Evolutionary conservation across 1,284 basidiomycete genomes (phyloP).

Genomic region (Mixia osmundae): DNA sequence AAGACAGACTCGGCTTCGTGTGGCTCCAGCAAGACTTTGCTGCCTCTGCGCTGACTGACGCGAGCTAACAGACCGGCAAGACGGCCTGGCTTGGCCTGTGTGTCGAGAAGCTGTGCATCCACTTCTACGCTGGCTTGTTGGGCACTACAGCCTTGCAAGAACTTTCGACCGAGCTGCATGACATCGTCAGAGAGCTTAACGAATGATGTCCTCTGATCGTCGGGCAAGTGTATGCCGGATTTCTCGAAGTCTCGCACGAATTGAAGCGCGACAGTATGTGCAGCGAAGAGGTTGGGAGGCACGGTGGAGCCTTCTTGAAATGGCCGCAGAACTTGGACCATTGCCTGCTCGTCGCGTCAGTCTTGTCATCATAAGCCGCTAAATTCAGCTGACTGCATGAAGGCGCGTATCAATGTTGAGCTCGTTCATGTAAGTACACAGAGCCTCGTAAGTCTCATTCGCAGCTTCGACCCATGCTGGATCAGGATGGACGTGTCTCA

Average conservation of each 20-base stretch:
- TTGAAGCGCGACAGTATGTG: slow-evolving; percentile 41
- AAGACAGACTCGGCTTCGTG: slow-evolving; percentile 6
- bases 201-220: slow-evolving; percentile 49
- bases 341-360: too few relatives aligned
- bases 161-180: slow-evolving; percentile 63
- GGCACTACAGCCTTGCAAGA: slow-evolving; percentile 27
- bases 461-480: slow-evolving; percentile 55
- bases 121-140: neutral
- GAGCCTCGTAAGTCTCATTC: slow-evolving; percentile 64
- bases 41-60: too few relatives aligned
- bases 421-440: slow-evolving; percentile 94
- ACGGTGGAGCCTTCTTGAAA: neutral
- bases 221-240: slow-evolving; percentile 75
- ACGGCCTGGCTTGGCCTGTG: neutral
- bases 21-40: neutral
- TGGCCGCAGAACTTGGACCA: neutral
- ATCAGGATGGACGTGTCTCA: slow-evolving; percentile 83
- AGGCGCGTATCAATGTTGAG: slow-evolving; percentile 86
- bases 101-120: neutral
- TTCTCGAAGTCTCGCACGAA: slow-evolving; percentile 95
- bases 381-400: slow-evolving; percentile 39
- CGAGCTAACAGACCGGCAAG: too few relatives aligned
- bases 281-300: slow-evolving; percentile 14
- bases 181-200: slow-evolving; percentile 81
- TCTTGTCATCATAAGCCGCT: too few relatives aligned